Evolutionary conservation across 192 early-diverging fungal genomes (phyloP), one percentile per base, ranked within the genome.

Genomic region (Coemansia sp.): DNA sequence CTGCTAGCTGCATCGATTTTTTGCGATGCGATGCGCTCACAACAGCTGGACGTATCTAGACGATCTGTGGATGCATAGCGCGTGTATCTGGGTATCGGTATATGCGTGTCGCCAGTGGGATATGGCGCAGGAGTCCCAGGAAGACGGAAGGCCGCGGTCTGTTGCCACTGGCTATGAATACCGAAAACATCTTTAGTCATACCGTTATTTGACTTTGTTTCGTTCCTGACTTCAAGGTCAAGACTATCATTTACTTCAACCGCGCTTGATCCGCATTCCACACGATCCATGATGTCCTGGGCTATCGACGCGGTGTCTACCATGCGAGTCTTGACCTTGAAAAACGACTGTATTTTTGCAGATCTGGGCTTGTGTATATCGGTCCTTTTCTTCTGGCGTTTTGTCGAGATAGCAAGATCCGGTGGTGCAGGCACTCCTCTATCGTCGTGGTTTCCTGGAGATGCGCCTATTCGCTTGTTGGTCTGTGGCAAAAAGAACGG

Each of bases 331-430:
- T 60, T 75, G 5, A 66, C 61, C 1, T 58, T 37, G 40, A 79
- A 79, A 50, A 79, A 79, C 22, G 75, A 65, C 52, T 79, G 75
- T 23, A 79, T 61, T 30, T 61, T 72, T 20, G 68, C 44, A 6
- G 69, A 25, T 19, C 61, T 64, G 4, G 11, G 29, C 30, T 54
- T 54, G 52, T 33, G 27, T 11, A 7, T 9, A n/a, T 7, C 29
- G 33, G 5, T 30, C 28, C 64, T 72, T 50, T 69, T 70, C 67
- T 64, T 72, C 28, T 31, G 64, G 8, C 70, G 70, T 50, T 79
- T 79, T 40, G 40, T 28, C 56, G 65, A 65, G 6, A 42, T 44
- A 1, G 36, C 15, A 2, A 54, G 9, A 27, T 6, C 38, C n/a
- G 15, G 9, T 34, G 29, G n/a, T 29, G 14, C 33, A 36, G 25